Evolutionary conservation across 2,329 filamentous ascomycete genomes (phyloP).

Genomic region (Fusarium algeriense): DNA sequence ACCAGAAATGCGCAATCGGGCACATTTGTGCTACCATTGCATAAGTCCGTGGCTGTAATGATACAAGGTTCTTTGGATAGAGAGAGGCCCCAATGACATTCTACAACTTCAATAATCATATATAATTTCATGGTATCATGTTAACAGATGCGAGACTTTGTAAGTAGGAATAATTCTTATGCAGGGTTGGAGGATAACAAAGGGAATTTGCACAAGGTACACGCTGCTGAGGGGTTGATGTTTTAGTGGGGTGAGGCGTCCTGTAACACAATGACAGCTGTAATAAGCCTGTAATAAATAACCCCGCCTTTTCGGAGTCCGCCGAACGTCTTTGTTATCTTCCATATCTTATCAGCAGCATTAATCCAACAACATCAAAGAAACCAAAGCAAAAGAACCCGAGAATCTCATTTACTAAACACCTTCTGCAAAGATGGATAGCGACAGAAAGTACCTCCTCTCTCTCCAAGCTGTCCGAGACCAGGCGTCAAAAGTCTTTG

Average conservation of each 20-base stretch:
- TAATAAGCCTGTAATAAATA: too few relatives aligned
- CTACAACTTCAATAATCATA: too few relatives aligned
- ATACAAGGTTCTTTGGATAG: too few relatives aligned
- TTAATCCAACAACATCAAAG: neutral
- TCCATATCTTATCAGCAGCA: slow-evolving; percentile 4
- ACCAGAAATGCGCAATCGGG: neutral
- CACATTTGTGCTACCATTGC: neutral
- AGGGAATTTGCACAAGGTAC: too few relatives aligned
- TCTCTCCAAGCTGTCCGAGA: slow-evolving; percentile 54
- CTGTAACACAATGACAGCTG: neutral
- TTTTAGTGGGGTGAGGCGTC: neutral
- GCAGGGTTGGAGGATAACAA: too few relatives aligned
- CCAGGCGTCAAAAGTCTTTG: slow-evolving; percentile 49
- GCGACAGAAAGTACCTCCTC: slow-evolving; percentile 49
- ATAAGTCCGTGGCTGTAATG: too few relatives aligned
- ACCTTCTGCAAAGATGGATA: slow-evolving; percentile 8
- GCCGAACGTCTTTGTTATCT: neutral
- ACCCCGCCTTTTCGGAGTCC: slow-evolving; percentile 6
- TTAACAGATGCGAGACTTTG: too few relatives aligned
- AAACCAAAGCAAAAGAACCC: neutral
- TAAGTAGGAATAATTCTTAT: too few relatives aligned
- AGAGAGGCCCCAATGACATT: too few relatives aligned
- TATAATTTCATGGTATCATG: too few relatives aligned
- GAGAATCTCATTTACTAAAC: neutral
- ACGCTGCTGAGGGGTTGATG: too few relatives aligned